phyloP scores from a whole-genome alignment of 2,329 filamentous ascomycete species.

The Penicillium crustosum region DNA sequence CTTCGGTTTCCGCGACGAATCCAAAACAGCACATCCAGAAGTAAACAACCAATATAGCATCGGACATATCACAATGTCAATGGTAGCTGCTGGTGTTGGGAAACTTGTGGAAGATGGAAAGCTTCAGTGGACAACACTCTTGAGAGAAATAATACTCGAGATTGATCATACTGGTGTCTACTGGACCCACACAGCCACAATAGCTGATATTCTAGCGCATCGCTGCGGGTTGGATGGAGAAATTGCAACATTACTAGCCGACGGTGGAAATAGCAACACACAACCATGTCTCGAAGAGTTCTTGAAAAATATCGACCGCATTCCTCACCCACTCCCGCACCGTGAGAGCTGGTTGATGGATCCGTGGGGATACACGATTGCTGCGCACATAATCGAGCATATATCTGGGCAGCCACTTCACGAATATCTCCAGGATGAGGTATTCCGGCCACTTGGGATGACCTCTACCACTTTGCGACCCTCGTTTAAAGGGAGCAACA shows the following conservation, averaged over 20 bases:
- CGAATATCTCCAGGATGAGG: background rate
- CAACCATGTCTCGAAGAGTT: background rate
- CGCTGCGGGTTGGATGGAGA: slow-evolving; percentile 6
- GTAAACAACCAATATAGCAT: slow-evolving; percentile 4
- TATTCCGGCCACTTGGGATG: slow-evolving; percentile 3
- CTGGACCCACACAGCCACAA: background rate
- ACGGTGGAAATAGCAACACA: background rate
- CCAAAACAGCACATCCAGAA: background rate
- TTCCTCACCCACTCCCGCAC: background rate
- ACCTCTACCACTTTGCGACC: background rate
- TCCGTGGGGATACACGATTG: slow-evolving; percentile 2
- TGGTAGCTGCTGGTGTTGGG: slow-evolving; percentile 4
- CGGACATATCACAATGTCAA: background rate
- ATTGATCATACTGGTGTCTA: background rate
- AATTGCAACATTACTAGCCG: background rate
- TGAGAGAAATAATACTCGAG: background rate
- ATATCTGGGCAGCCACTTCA: background rate
- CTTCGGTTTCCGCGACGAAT: background rate
- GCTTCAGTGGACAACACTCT: background rate
- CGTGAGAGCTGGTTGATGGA: background rate
- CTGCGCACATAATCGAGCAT: background rate
- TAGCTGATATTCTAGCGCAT: slow-evolving; percentile 2
- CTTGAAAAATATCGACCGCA: background rate
- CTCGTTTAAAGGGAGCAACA: background rate
- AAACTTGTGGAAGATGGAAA: slow-evolving; percentile 1